Base-by-base conservation (phyloP, 805 yeast genomes). In the Wickerhamiella shivajii region DNA sequence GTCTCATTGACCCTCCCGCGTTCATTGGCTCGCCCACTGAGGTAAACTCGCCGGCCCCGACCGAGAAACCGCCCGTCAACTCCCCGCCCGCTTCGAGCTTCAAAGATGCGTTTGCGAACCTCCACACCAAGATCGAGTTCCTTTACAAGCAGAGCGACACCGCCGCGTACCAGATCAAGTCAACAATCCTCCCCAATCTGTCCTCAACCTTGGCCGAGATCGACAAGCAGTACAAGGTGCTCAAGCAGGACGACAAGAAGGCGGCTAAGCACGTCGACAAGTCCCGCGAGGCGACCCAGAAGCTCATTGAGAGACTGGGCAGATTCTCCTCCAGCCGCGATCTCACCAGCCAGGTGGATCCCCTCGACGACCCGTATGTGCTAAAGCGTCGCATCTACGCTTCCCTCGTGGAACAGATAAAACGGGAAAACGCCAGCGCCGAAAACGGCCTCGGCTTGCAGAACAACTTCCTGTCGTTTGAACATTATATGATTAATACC, bases 301-400 rank as follows among this genome's bases (percentile, higher is more conserved):
- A 59, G 42, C 59, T 57, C 12, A 44, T 66, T 18, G 60, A 55
- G 40, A 46, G 46, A 14, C 46, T 59, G n/a, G 54, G 59, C 29
- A 47, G 45, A 24, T 33, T 39, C 18, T 50, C 59, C 8, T 30
- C 55, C 3, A 55, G 60, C 25, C 25, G 18, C 18, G 37, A 40
- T 29, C n/a, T n/a, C n/a, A 33, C 41, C n/a, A 33, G 44, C 18
- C 59, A 52, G 35, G 37, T 53, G 4, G 69, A 64, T 23, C 53
- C 58, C 31, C 49, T 51, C 30, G 48, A 48, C 26, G 74, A 67
- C 41, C 74, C 74, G 4, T 68, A 59, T 39, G 45, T 65, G 17
- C 40, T 56, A 27, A 59, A 60, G 40, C 57, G 69, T 29, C 31
- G 39, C 4, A 47, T 62, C 4, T 33, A 53, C 13, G 45, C 49